A percentile compares a stretch with the other conserved stretches of the same genome.
Conservation (phyloP, 768 basidiomycete genomes). For the Ephemerocybe angulata region DNA sequence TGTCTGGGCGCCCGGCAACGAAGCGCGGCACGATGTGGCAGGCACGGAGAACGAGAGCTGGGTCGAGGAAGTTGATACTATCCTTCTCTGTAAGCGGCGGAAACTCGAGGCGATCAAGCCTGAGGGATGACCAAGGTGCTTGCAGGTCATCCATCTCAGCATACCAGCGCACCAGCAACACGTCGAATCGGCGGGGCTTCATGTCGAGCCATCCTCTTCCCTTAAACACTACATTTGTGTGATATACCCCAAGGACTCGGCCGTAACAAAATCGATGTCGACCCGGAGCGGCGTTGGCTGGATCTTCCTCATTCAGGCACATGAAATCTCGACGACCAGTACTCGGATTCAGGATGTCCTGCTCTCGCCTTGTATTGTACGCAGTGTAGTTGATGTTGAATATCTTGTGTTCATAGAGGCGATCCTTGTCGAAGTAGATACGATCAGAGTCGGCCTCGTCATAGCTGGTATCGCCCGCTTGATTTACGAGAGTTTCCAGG, state of each 20-base stretch:
- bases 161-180: background rate
- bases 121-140: constrained; percentile 22
- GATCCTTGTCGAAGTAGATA: background rate
- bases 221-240: background rate
- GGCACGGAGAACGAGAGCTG: constrained; percentile 25
- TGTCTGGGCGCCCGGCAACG: constrained; percentile 15
- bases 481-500: background rate
- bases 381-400: constrained; percentile 16
- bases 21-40: constrained; percentile 33
- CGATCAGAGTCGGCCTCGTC: background rate
- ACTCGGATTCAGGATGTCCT: constrained; percentile 16
- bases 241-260: constrained; percentile 17
- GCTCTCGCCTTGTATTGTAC: constrained; percentile 14
- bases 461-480: background rate
- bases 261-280: constrained; percentile 33
- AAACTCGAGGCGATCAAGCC: constrained; percentile 38
- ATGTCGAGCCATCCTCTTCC: background rate
- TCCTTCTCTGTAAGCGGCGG: constrained; percentile 16
- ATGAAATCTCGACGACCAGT: background rate
- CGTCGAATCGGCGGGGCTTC: background rate
- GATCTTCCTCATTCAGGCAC: background rate
- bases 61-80: constrained; percentile 34
- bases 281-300: background rate
- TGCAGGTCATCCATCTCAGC: background rate
- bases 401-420: constrained; percentile 11